Conservation (phyloP, 352 stramenopile species). For the Phytophthora hybrid region DNA sequence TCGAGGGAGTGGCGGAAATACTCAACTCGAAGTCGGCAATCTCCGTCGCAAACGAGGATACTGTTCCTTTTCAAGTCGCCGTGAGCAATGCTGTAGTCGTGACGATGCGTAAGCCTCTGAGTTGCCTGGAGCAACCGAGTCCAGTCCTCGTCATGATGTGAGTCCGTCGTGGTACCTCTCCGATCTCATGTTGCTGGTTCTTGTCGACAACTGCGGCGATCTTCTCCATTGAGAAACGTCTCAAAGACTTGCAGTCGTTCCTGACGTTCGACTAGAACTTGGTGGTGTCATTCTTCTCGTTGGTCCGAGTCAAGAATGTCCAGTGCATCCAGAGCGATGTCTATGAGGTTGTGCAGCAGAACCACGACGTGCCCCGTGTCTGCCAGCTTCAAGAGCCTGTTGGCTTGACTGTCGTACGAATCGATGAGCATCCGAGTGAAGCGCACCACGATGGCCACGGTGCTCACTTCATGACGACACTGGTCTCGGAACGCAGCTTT, state of each 20-base stretch:
- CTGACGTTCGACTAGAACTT: background rate
- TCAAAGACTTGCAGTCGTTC: background rate
- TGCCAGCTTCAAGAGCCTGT: no score
- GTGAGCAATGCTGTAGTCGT: conserved; percentile 6
- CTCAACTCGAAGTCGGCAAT: conserved; percentile 15
- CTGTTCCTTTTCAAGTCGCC: conserved; percentile 10
- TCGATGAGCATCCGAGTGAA: background rate
- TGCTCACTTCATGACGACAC: background rate
- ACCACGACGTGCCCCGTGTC: background rate
- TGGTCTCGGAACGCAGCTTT: background rate
- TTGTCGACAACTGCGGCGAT: background rate
- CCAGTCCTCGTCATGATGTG: background rate
- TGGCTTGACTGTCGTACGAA: background rate
- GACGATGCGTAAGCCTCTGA: conserved; percentile 1
- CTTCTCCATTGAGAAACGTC: background rate
- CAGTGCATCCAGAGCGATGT: background rate
- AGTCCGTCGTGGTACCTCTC: no score
- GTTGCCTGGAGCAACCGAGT: background rate
- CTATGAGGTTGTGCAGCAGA: background rate
- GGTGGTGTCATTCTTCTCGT: background rate
- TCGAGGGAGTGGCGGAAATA: background rate
- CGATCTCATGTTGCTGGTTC: background rate
- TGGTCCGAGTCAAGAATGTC: no score
- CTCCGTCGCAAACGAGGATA: conserved; percentile 14
- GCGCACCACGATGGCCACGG: background rate